Evolutionary conservation across 345 rosid genomes (phyloP), one percentile per base, ranked within the genome.

Genomic region (Eucalyptus victrix): DNA sequence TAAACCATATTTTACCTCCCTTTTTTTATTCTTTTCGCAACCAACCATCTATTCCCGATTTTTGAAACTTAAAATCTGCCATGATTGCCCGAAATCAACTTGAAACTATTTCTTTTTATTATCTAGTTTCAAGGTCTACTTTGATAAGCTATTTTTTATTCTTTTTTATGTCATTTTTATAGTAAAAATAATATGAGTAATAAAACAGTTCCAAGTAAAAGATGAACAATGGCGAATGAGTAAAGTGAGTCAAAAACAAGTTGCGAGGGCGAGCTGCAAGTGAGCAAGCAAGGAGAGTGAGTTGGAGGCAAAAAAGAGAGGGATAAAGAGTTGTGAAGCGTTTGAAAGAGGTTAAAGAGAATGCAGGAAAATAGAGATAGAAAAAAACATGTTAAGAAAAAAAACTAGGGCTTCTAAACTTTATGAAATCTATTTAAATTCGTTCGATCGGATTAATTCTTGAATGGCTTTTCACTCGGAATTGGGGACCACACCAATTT

Each of bases 361-460:
- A 26, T 1, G 19, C 0, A 0, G 0, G 5, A 53, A 53, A 53
- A 21, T 53, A 53, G 26, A 53, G 1, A 53, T 21, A 21, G 32
- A 60, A 5, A 28, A 60, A 28, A 60, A 60, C 7, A 26, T 0
- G 4, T 26, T 28, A 26, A 60, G 67, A 60, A 12, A 28, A 58
- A 60, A 12, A 60, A 26, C 0, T 12, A 28, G n/a, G 30, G 17
- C 15, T 60, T 26, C 28, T 28, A 60, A 6, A 60, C 4, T 28
- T 60, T 26, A 60, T 60, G 67, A 60, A 12, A 26, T 4, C 12
- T 1, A 26, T 60, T 24, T 16, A 24, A 60, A 58, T 24, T 58
- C 2, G 1, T 10, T 58, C 3, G 3, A 9, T 56, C 3, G 0
- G 0, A 24, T 26, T 58, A 16, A 4, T 58, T 58, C 15, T 1